phyloP scores from a whole-genome alignment of 108 stramenopile genomes.

The Nitzschia inconspicua region DNA sequence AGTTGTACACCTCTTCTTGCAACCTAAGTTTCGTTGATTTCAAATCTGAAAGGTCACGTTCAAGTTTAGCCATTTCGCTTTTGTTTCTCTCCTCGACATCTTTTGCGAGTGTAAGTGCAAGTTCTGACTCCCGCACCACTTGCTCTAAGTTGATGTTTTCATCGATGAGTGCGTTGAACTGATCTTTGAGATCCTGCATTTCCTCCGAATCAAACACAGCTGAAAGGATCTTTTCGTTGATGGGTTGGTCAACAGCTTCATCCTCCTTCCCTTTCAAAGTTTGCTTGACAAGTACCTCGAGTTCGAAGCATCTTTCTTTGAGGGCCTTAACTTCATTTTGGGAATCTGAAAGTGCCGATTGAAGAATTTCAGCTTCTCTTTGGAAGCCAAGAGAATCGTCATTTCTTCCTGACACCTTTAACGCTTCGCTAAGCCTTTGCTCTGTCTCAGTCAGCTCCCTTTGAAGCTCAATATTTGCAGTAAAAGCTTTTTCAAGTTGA shows the following conservation, averaged over 20 bases:
- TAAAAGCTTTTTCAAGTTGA: neutral
- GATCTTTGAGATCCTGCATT: slow-evolving; percentile 27
- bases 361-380: neutral
- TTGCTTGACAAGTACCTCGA: no score
- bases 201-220: no score
- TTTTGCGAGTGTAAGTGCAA: neutral
- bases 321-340: neutral
- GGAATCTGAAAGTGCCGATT: neutral
- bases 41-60: slow-evolving; percentile 25
- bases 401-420: neutral
- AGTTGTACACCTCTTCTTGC: slow-evolving; percentile 13
- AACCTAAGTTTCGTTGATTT: slow-evolving; percentile 26
- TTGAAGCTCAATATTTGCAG: slow-evolving; percentile 4
- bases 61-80: slow-evolving; percentile 9
- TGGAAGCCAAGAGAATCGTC: no score
- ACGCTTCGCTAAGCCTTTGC: neutral
- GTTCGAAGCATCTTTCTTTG: no score
- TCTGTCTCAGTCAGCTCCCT: slow-evolving; percentile 1
- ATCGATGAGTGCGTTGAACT: slow-evolving; percentile 35
- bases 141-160: slow-evolving; percentile 44
- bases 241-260: no score
- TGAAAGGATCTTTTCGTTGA: no score
- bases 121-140: slow-evolving; percentile 34
- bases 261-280: no score
- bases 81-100: slow-evolving; percentile 11